Base-by-base conservation (phyloP, 2,329 filamentous ascomycete species). In the Aspergillus terreus region DNA sequence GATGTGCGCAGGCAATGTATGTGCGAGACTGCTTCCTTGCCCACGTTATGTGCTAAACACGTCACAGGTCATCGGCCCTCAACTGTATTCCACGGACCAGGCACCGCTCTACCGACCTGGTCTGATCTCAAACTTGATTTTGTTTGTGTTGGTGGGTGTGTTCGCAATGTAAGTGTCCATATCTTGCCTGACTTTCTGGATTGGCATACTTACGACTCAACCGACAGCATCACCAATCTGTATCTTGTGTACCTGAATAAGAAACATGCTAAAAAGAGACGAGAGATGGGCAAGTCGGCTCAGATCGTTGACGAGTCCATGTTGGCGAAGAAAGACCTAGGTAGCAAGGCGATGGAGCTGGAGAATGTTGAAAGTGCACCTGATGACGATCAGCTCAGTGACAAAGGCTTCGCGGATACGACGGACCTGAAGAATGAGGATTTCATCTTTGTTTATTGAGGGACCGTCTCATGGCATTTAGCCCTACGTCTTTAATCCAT, bases 1-100 rank as follows among this genome's bases (percentile, higher is more conserved):
- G 5, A 70, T 70, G 66, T 70, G 68, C 15, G 63, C 68, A 4
- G 69, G 69, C 1, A 71, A 72, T 44, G 62, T 69, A 35, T 6
- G 32, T 15, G 9, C 14, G 3, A 19, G 3, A 19, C 1, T 3
- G 14, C 1, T 2, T 6, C 2, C 4, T 12, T 12, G 0, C 17
- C 30, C 2, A 33, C 17, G 0, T 2, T 2, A 4, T 5, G 11
- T 7, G 2, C 17, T 4, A 38, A 27, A 32, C 42, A 44, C 5
- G 30, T 14, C 3, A 9, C 14, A 54, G 52, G 53, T 59, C 0
- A 68, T 70, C 21, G 69, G 69, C 0, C 69, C 68, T 1, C 64
- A 68, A 9, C 61, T 71, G 2, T 72, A 68, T 53, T 68, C 64
- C 10, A 55, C 65, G 2, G 55, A 64, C 1, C 63, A 72, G 6